Percentiles rank a stretch among this genome's conserved stretches.
phyloP scores from a whole-genome alignment of 2,329 filamentous ascomycete genomes.

The Atkinsonella hypoxylon region DNA sequence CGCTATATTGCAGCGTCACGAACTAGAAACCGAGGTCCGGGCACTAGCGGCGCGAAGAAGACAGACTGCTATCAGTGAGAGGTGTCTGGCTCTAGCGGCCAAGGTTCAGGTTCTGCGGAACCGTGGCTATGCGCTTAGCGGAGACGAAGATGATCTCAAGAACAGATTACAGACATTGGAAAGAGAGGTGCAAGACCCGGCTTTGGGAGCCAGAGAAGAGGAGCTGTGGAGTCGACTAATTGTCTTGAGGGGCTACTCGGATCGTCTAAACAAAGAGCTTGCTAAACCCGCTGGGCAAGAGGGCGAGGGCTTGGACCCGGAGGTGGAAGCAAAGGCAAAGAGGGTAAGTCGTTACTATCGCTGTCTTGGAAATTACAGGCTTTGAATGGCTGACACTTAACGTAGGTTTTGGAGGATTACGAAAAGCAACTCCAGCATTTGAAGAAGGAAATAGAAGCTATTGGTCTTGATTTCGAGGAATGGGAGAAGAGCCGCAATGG shows the following conservation, averaged over 20 bases:
- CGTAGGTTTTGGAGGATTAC: constrained; percentile 66
- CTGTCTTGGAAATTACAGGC: not conserved
- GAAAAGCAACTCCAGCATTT: constrained; percentile 69
- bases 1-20: constrained; percentile 62
- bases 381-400: not conserved
- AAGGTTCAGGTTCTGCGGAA: constrained; percentile 74
- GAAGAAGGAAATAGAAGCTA: constrained; percentile 56
- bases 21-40: constrained; percentile 63
- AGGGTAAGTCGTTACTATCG: constrained; percentile 41
- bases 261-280: constrained; percentile 60
- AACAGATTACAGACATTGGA: constrained; percentile 59
- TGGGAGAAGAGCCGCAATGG: constrained; percentile 41
- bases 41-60: constrained; percentile 60
- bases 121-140: constrained; percentile 67
- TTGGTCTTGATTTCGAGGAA: constrained; percentile 43
- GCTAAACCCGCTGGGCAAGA: constrained; percentile 51
- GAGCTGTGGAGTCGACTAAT: constrained; percentile 79
- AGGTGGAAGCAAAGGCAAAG: constrained; percentile 59
- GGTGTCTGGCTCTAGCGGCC: constrained; percentile 62
- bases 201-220: constrained; percentile 62
- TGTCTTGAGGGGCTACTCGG: constrained; percentile 59
- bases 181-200: constrained; percentile 60
- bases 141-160: constrained; percentile 67
- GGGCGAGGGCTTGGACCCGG: constrained; percentile 50
- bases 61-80: constrained; percentile 60